These are phyloP conservation scores for Thozetella sp. DNA, from an alignment of 495 filamentous ascomycete species.

Conservation along the genomic window DNA sequence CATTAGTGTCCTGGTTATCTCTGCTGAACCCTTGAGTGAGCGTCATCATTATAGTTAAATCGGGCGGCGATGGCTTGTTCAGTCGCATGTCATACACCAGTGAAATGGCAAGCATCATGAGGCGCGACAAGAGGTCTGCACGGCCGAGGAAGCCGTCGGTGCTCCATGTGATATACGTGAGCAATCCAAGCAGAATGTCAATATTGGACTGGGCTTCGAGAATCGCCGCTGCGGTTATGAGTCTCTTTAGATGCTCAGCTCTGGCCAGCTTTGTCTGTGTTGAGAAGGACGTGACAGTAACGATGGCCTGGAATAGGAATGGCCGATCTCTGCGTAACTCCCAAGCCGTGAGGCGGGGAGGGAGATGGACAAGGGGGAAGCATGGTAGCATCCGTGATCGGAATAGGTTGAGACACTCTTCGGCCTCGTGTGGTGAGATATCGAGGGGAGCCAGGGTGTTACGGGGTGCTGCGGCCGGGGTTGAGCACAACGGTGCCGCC, in stretches of 20 bases:
- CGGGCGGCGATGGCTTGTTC: conserved; percentile 34
- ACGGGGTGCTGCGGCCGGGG: neutral
- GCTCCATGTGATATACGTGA: conserved; percentile 46
- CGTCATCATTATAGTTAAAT: conserved; percentile 11
- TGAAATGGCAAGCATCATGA: conserved; percentile 44
- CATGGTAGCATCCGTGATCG: conserved; percentile 33
- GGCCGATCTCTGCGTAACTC: conserved; percentile 46
- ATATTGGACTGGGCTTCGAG: conserved; percentile 42
- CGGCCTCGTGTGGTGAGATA: conserved; percentile 25
- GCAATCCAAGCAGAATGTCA: conserved; percentile 52
- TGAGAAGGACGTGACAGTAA: conserved; percentile 35
- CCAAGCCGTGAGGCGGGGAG: conserved; percentile 36
- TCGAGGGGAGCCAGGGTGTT: neutral
- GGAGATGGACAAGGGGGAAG: conserved; percentile 45
- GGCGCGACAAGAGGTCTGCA: conserved; percentile 29
- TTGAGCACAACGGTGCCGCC: neutral
- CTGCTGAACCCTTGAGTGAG: conserved; percentile 7
- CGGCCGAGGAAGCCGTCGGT: conserved; percentile 7
- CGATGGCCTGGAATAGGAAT: conserved; percentile 55
- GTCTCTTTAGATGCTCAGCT: conserved; percentile 34
- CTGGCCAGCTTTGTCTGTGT: conserved; percentile 34
- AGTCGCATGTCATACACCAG: conserved; percentile 54
- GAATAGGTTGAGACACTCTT: conserved; percentile 37
- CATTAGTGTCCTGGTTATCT: conserved; percentile 3
- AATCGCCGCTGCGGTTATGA: conserved; percentile 43